Evolutionary conservation across 2,329 filamentous ascomycete species (phyloP).

Genomic region (Nemania abortiva): DNA sequence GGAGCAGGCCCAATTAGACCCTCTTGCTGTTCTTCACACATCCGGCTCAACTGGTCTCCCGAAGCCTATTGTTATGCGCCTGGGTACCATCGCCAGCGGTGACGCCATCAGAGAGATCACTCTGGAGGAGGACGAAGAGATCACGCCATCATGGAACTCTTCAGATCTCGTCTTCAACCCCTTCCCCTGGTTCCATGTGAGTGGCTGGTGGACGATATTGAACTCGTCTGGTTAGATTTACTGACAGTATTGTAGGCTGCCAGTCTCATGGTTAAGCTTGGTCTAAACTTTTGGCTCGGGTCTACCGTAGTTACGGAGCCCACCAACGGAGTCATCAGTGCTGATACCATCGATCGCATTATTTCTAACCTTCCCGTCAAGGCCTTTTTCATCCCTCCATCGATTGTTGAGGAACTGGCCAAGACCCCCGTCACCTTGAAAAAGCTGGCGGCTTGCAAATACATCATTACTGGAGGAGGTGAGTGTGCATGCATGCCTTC

Average conservation of each 20-base stretch:
- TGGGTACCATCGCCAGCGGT: slow-evolving; percentile 43
- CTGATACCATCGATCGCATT: slow-evolving; percentile 44
- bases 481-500: not conserved
- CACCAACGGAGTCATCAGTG: slow-evolving; percentile 44
- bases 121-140: slow-evolving; percentile 41
- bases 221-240: not conserved
- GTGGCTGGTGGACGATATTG: not conserved
- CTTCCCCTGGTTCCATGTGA: slow-evolving; percentile 45
- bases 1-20: slow-evolving; percentile 42
- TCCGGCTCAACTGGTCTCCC: slow-evolving; percentile 45
- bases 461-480: slow-evolving; percentile 45
- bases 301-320: slow-evolving; percentile 44
- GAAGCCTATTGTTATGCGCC: slow-evolving; percentile 45
- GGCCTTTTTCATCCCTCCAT: slow-evolving; percentile 44
- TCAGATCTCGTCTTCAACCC: slow-evolving; percentile 44
- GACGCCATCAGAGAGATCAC: slow-evolving; percentile 43
- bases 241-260: slow-evolving; percentile 35
- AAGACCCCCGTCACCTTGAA: slow-evolving; percentile 40
- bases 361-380: slow-evolving; percentile 43
- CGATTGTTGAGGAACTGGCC: slow-evolving; percentile 44
- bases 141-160: slow-evolving; percentile 42
- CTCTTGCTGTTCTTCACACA: slow-evolving; percentile 43
- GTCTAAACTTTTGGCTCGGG: slow-evolving; percentile 44
- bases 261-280: slow-evolving; percentile 45
- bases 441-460: slow-evolving; percentile 42